These are phyloP conservation scores for Colletotrichum acutatum DNA, from an alignment of 2,329 filamentous ascomycete species.

Conservation along the genomic window DNA sequence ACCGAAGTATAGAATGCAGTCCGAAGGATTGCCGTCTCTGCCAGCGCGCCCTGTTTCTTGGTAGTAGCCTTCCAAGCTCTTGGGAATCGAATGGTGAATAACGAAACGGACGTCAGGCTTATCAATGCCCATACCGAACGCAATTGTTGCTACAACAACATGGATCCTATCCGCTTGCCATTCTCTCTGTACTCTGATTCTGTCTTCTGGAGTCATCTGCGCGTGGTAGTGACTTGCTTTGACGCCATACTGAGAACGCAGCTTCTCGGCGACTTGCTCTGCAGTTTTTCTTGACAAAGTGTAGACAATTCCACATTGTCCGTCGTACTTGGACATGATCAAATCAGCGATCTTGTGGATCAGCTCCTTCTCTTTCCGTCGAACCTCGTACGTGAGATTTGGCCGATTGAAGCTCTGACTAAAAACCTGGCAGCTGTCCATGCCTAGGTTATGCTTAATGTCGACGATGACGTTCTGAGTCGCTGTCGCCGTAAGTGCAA, in stretches of 20 bases:
- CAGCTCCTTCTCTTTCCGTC: conserved; percentile 63
- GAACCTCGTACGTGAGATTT: conserved; percentile 90
- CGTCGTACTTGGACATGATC: conserved; percentile 76
- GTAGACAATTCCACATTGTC: conserved; percentile 91
- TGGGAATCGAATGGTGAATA: conserved; percentile 91
- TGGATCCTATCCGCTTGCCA: conserved; percentile 87
- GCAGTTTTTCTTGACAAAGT: conserved; percentile 87
- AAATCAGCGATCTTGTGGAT: conserved; percentile 66
- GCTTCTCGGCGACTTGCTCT: conserved; percentile 79
- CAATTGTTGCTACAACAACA: conserved; percentile 97
- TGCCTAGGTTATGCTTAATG: conserved; percentile 90
- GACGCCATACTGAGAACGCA: conserved; percentile 72
- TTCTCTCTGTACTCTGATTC: conserved; percentile 75
- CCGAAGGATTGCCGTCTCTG: conserved; percentile 86
- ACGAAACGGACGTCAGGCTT: conserved; percentile 97
- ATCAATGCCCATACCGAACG: conserved; percentile 99
- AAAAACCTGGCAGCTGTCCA: conserved; percentile 81
- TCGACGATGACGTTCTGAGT: conserved; percentile 93
- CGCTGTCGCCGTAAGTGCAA: conserved; percentile 95
- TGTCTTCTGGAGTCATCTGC: conserved; percentile 74
- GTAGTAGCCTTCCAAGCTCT: conserved; percentile 97
- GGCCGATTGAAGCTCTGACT: conserved; percentile 97
- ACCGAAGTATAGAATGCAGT: conserved; percentile 90
- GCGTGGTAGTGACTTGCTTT: conserved; percentile 89
- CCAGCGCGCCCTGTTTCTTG: conserved; percentile 97